phyloP scores from a whole-genome alignment of 768 basidiomycete genomes.

The Podaxis pistillaris region DNA sequence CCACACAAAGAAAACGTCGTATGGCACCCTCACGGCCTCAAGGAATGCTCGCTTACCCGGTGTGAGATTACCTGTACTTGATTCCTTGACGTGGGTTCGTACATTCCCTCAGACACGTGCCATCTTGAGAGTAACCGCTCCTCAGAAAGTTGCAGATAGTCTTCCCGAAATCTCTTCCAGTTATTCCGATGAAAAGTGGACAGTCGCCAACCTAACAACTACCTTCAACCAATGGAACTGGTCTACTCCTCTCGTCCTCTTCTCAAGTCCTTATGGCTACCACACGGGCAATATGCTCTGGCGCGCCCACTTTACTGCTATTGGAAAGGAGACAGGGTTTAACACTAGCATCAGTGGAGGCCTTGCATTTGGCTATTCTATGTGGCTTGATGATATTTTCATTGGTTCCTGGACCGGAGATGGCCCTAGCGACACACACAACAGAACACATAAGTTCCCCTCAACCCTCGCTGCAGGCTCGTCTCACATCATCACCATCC shows the following conservation, averaged over 20 bases:
- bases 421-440: conserved; percentile 29
- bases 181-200: conserved; percentile 45
- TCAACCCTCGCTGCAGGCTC: conserved; percentile 27
- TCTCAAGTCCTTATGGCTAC: conserved; percentile 48
- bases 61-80: conserved; percentile 33
- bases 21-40: conserved; percentile 38
- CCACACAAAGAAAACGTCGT: conserved; percentile 31
- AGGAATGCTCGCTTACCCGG: conserved; percentile 30
- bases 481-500: conserved; percentile 44
- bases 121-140: background rate
- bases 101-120: background rate
- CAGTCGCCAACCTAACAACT: conserved; percentile 37
- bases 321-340: conserved; percentile 44
- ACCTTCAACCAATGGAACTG: conserved; percentile 39
- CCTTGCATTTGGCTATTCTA: conserved; percentile 45
- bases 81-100: conserved; percentile 36
- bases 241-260: conserved; percentile 41
- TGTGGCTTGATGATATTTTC: conserved; percentile 47
- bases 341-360: conserved; percentile 41
- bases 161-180: conserved; percentile 37
- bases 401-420: conserved; percentile 49
- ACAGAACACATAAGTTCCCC: conserved; percentile 35
- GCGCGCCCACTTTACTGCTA: conserved; percentile 49
- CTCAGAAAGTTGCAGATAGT: conserved; percentile 40
- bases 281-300: conserved; percentile 53